Evolutionary conservation across 768 basidiomycete species (phyloP).

Genomic region (Lyophyllum atratum): DNA sequence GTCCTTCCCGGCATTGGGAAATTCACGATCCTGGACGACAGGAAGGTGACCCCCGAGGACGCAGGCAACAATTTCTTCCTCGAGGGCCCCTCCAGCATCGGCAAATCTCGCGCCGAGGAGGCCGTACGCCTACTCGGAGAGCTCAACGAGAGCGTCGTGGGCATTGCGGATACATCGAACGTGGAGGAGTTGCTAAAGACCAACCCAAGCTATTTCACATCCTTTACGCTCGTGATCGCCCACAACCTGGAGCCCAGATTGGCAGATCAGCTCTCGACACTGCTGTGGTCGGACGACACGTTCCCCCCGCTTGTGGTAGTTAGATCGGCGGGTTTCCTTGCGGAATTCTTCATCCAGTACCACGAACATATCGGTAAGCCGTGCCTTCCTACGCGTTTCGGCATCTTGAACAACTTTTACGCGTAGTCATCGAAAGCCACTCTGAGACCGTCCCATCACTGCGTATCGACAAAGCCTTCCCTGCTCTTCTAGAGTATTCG

Average conservation of each 20-base stretch:
- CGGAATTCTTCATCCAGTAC: slow-evolving; percentile 86
- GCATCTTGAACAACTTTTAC: background rate
- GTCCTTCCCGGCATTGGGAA: slow-evolving; percentile 96
- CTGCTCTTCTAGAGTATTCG: slow-evolving; percentile 74
- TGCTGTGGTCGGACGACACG: slow-evolving; percentile 68
- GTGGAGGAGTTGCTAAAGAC: slow-evolving; percentile 59
- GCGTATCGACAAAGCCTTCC: slow-evolving; percentile 89
- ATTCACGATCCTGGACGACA: slow-evolving; percentile 86
- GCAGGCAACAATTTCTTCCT: slow-evolving; percentile 98
- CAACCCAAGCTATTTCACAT: slow-evolving; percentile 53
- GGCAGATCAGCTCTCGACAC: slow-evolving; percentile 58
- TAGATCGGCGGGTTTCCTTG: slow-evolving; percentile 86
- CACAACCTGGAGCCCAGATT: slow-evolving; percentile 70
- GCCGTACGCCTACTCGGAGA: slow-evolving; percentile 76
- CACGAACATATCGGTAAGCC: slow-evolving; percentile 81
- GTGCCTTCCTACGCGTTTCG: background rate
- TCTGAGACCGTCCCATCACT: slow-evolving; percentile 74
- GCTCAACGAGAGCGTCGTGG: slow-evolving; percentile 86
- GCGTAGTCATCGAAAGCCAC: slow-evolving; percentile 89
- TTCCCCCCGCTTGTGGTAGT: slow-evolving; percentile 75
- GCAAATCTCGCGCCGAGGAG: slow-evolving; percentile 78
- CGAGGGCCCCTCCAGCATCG: slow-evolving; percentile 72
- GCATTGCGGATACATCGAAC: slow-evolving; percentile 56
- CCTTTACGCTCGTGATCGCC: slow-evolving; percentile 81
- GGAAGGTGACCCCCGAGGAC: slow-evolving; percentile 65